Conservation (phyloP, 495 filamentous ascomycete genomes). For the Pseudotulostoma volvatum region DNA sequence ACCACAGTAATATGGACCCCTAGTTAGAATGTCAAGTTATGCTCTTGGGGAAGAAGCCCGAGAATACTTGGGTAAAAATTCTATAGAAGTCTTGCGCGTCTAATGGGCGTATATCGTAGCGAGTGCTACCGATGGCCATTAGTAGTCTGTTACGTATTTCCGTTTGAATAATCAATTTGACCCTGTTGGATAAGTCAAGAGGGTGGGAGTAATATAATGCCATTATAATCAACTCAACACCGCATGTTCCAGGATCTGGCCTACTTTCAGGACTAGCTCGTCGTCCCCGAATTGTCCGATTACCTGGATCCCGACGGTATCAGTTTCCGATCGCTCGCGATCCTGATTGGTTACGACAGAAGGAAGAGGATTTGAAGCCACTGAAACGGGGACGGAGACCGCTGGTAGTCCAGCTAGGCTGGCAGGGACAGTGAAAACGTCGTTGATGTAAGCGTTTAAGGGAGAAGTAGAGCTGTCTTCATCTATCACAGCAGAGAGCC, state of each 20-base stretch:
- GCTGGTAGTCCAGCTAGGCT: slow-evolving; percentile 85
- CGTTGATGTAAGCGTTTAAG: slow-evolving; percentile 63
- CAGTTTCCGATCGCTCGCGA: slow-evolving; percentile 15
- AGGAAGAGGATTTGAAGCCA: slow-evolving; percentile 6
- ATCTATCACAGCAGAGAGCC: slow-evolving; percentile 29
- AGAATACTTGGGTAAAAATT: too few relatives aligned
- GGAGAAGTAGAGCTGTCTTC: slow-evolving; percentile 14
- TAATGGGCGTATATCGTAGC: too few relatives aligned
- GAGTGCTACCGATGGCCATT: too few relatives aligned
- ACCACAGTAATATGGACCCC: too few relatives aligned
- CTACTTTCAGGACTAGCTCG: slow-evolving; percentile 31
- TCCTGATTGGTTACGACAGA: slow-evolving; percentile 6
- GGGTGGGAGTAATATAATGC: too few relatives aligned
- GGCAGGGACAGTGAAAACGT: slow-evolving; percentile 91
- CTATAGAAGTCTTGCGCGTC: too few relatives aligned
- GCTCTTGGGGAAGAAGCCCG: too few relatives aligned
- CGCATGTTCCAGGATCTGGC: slow-evolving; percentile 18
- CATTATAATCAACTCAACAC: too few relatives aligned
- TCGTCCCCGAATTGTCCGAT: slow-evolving; percentile 90
- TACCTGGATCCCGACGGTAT: slow-evolving; percentile 59
- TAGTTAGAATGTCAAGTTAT: too few relatives aligned
- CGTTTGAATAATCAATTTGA: too few relatives aligned
- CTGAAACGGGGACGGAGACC: slow-evolving; percentile 58
- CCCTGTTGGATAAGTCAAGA: too few relatives aligned
- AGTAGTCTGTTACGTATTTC: too few relatives aligned